phyloP scores from a whole-genome alignment of 345 rosid genomes.

The Excoecaria agallocha region DNA sequence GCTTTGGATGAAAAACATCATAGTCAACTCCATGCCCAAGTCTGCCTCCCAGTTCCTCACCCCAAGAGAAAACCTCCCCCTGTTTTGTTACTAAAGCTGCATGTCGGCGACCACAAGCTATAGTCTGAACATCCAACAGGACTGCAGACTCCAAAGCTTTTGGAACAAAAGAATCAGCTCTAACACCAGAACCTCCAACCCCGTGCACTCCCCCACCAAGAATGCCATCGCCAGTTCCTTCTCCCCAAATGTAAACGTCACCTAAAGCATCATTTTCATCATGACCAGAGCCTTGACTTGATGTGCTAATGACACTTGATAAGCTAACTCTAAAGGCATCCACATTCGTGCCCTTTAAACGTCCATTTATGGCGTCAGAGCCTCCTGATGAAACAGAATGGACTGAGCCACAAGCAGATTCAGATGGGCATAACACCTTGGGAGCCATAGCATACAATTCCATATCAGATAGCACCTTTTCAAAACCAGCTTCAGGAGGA shows the following conservation, averaged over 20 bases:
- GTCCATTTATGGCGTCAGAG: constrained; percentile 33
- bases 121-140: constrained; percentile 21
- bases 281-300: constrained; percentile 30
- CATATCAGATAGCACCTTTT: constrained; percentile 57
- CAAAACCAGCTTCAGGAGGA: constrained; percentile 22
- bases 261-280: constrained; percentile 28
- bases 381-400: constrained; percentile 31
- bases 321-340: constrained; percentile 47
- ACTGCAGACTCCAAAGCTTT: constrained; percentile 27
- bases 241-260: constrained; percentile 30
- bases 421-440: constrained; percentile 39
- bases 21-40: constrained; percentile 60
- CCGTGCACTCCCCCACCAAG: constrained; percentile 23
- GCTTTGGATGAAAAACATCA: constrained; percentile 57
- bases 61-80: constrained; percentile 28
- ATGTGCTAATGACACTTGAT: constrained; percentile 47
- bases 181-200: constrained; percentile 17
- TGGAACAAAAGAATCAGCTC: constrained; percentile 24
- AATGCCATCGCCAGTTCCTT: constrained; percentile 20
- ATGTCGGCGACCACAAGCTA: constrained; percentile 24
- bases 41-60: constrained; percentile 37
- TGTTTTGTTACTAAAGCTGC: constrained; percentile 23
- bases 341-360: constrained; percentile 14
- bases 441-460: constrained; percentile 46
- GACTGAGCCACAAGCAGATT: constrained; percentile 33